A percentile compares a stretch with the other conserved stretches of the same genome.
phyloP scores from a whole-genome alignment of 306 rosid genomes.

The Alnus rubra region DNA sequence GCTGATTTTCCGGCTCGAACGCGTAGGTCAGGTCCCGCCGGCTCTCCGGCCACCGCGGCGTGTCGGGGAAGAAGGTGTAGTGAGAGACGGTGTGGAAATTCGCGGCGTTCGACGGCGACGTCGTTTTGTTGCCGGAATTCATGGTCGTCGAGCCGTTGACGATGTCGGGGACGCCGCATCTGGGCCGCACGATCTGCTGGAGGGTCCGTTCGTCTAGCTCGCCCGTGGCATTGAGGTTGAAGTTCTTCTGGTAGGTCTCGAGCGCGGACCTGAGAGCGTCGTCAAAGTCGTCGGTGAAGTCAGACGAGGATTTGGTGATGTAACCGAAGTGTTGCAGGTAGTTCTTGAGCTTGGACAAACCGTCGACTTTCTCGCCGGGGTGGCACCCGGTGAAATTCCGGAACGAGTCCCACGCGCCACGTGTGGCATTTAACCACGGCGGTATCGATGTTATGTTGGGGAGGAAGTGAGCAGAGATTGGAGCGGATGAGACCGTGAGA shows the following conservation, averaged over 20 bases:
- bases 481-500: conserved; percentile 23
- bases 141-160: conserved; percentile 66
- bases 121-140: conserved; percentile 54
- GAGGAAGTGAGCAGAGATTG: conserved; percentile 61
- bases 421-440: conserved; percentile 17
- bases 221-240: conserved; percentile 83
- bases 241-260: conserved; percentile 63
- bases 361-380: conserved; percentile 43
- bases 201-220: conserved; percentile 57
- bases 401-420: conserved; percentile 60
- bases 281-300: conserved; percentile 73
- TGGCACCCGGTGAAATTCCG: conserved; percentile 54
- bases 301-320: conserved; percentile 45
- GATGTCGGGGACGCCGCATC: conserved; percentile 77
- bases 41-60: conserved; percentile 65
- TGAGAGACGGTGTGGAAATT: conserved; percentile 66
- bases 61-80: conserved; percentile 56
- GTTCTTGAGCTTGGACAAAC: conserved; percentile 59
- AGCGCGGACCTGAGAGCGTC: conserved; percentile 53
- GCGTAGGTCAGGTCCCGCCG: conserved; percentile 58
- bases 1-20: conserved; percentile 46
- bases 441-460: conserved; percentile 68
- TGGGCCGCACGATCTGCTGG: conserved; percentile 41
- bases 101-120: conserved; percentile 5
- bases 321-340: conserved; percentile 77